Evolutionary conservation across 345 rosid species (phyloP).

Genomic region (Psidium guajava): DNA sequence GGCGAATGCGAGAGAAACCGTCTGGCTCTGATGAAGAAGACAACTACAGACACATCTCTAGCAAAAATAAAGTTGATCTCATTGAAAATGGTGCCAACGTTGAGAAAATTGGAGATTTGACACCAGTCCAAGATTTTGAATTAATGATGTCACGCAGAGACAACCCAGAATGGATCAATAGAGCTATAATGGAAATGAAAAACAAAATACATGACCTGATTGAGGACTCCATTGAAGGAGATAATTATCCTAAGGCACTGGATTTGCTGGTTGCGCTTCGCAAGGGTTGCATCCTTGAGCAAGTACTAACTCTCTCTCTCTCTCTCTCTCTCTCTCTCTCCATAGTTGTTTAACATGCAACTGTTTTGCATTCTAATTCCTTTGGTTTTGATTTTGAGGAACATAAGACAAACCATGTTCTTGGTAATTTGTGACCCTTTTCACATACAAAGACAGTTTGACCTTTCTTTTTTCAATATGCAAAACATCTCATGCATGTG

Average conservation of each 20-base stretch:
- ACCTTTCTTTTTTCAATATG: neutral
- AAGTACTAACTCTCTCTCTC: slow-evolving; percentile 26
- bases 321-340: neutral
- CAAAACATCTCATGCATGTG: neutral
- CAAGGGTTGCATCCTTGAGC: slow-evolving; percentile 78
- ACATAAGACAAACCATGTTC: neutral
- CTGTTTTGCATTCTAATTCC: neutral
- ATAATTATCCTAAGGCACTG: slow-evolving; percentile 35
- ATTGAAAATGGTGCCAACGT: slow-evolving; percentile 8
- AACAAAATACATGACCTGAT: slow-evolving; percentile 37
- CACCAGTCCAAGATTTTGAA: slow-evolving; percentile 73
- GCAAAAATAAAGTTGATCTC: slow-evolving; percentile 10
- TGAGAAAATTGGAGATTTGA: slow-evolving; percentile 46
- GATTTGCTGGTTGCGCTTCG: slow-evolving; percentile 63
- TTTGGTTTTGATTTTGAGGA: neutral
- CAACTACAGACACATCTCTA: slow-evolving; percentile 8
- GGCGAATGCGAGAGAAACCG: slow-evolving; percentile 39
- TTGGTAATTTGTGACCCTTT: neutral
- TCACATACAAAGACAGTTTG: neutral
- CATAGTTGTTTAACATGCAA: neutral
- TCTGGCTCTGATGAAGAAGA: slow-evolving; percentile 57
- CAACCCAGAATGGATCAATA: slow-evolving; percentile 41
- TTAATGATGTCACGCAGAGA: slow-evolving; percentile 74
- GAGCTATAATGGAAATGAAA: slow-evolving; percentile 61
- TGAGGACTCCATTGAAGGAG: slow-evolving; percentile 25